Base-by-base conservation (phyloP, 1,284 basidiomycete species). In the Trichosporon inkin region DNA sequence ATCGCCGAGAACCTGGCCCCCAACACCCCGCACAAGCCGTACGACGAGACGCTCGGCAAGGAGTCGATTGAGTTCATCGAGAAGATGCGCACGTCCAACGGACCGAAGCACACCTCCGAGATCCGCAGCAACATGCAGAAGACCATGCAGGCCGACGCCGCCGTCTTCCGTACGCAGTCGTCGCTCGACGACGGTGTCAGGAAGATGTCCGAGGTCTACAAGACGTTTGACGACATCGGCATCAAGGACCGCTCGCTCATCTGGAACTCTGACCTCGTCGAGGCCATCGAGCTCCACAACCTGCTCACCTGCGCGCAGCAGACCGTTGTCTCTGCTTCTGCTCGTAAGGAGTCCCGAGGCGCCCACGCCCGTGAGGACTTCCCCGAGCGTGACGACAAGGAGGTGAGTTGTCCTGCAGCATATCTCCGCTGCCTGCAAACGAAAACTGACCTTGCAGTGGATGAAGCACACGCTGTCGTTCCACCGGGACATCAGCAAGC, bases 171-270 rank as follows among this genome's bases (percentile, higher is more conserved):
- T 70, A 98, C 92, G 37, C 94, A 98, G 77, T 79, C 86, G 71
- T 87, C 87, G 59, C 82, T 99, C 64, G 93, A 98, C 71, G 87
- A 95, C 71, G 96, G 96, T 81, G 91, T 96, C 41, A 70, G 84
- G 77, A 93, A 92, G 81, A 84, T 99, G 75, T 84, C 84, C 65
- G 82, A 85, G 60, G 92, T 98, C 67, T 94, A 91, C 83, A 85
- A 88, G 71, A 89, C 84, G 75, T 99, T 87, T 80, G 84, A 89
- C 68, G 84, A 96, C 56, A 88, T 99, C 68, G 90, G 92, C 64
- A 90, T 97, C 81, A 95, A 95, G 83, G 96, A 99, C 80, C 85
- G 95, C 74, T 92, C 89, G 77, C 90, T 98, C 92, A 96, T 99
- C 80, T 98, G 95, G 96, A 96, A 96, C 81, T 90, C 90, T 90